Evolutionary conservation across 306 rosid genomes (phyloP).

Genomic region (Rosa lucieae): DNA sequence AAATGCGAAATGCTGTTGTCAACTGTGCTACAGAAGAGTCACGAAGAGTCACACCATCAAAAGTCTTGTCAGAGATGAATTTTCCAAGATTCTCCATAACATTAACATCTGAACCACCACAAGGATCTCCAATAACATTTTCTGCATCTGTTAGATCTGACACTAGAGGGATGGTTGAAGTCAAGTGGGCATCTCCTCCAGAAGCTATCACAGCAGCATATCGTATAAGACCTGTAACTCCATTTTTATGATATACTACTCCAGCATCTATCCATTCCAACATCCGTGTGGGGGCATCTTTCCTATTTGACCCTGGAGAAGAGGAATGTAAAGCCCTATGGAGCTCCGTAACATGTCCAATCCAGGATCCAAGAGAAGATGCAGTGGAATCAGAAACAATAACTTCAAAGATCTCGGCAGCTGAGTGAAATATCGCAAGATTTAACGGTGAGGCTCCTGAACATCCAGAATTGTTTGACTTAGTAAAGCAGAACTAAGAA

Average conservation of each 20-base stretch:
- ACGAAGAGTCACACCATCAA: slow-evolving; percentile 86
- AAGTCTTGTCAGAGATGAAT: slow-evolving; percentile 79
- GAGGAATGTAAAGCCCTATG: slow-evolving; percentile 86
- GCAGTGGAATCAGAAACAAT: slow-evolving; percentile 90
- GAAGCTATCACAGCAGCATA: slow-evolving; percentile 94
- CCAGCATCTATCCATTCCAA: slow-evolving; percentile 99
- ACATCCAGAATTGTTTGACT: slow-evolving; percentile 20
- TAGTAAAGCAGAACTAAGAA: slow-evolving; percentile 24
- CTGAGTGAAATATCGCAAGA: slow-evolving; percentile 90
- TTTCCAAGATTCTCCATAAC: slow-evolving; percentile 96
- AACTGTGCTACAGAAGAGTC: slow-evolving; percentile 91
- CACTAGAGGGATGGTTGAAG: slow-evolving; percentile 62
- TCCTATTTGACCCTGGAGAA: slow-evolving; percentile 89
- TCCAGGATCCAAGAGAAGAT: slow-evolving; percentile 82
- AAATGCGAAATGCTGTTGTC: slow-evolving; percentile 90
- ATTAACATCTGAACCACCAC: slow-evolving; percentile 76
- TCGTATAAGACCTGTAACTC: slow-evolving; percentile 81
- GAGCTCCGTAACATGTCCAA: slow-evolving; percentile 86
- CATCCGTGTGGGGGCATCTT: slow-evolving; percentile 94
- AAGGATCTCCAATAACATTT: slow-evolving; percentile 74
- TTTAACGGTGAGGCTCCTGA: slow-evolving; percentile 84
- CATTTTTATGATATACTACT: slow-evolving; percentile 85
- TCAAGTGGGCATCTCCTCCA: slow-evolving; percentile 94
- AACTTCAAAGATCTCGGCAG: slow-evolving; percentile 97
- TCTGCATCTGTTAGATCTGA: slow-evolving; percentile 90